Evolutionary conservation across 1,284 basidiomycete species (phyloP), one percentile per base, ranked within the genome.

Genomic region (Fomes fomentarius): DNA sequence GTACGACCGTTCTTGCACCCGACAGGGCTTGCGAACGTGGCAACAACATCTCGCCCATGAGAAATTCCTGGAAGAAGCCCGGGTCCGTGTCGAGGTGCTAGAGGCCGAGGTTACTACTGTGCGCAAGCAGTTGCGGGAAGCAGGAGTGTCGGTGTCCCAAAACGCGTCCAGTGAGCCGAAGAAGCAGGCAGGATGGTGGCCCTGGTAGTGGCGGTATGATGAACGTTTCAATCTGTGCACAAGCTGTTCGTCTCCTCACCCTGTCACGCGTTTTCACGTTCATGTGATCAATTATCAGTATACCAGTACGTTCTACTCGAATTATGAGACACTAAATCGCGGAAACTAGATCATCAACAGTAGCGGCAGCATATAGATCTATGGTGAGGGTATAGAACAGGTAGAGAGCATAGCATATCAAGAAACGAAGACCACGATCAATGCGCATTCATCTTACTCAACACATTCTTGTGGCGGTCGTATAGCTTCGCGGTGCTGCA

Each of bases 1-100:
- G 43, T 37, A 42, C 38, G 24, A 42, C 26, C 22, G 31, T 24
- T 33, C 26, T 34, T 39, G 6, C 28, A 7, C 28, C 28, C 12
- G 28, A 33, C 63, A 91, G 89, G 83, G 78, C 44, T 73, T 91
- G 39, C 82, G 87, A 59, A 76, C 89, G 35, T 67, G 77, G 21
- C 89, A 85, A 60, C 74, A 78, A 47, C 76, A 76, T 43, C 73
- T 91, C 9, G 79, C 84, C 2, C 85, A 89, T 63, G 87, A 92
- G 73, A 85, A 84, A 63, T 82, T 81, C 66, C 77, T 89, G 58
- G 78, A 83, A 35, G 80, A 89, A 63, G 83, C 86, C 21, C 69
- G 66, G 26, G 71, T 71, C 8, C 80, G 73, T 39, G 77, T 90
- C 28, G 67, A 67, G 26, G 65, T 70, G 35, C 75, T 92, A 47